Percentiles rank a stretch among this genome's conserved stretches.
Evolutionary conservation across 495 filamentous ascomycete species (phyloP).

Genomic region (Podospora pseudoanserina): DNA sequence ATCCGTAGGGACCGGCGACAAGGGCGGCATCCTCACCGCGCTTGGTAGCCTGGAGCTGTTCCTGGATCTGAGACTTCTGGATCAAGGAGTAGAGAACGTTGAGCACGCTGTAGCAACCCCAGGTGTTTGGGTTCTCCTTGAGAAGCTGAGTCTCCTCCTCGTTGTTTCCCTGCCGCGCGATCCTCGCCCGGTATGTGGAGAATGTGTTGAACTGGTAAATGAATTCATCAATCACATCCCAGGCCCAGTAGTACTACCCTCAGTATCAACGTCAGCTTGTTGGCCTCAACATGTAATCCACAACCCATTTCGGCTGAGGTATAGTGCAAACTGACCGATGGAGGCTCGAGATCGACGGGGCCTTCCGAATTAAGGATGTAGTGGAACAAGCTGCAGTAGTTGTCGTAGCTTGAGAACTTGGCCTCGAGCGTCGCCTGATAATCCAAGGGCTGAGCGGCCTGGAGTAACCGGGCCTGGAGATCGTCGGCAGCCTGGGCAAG

Average conservation of each 20-base stretch:
- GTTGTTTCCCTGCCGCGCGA: conserved; percentile 79
- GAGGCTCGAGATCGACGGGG: conserved; percentile 91
- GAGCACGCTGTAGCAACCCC: conserved; percentile 99
- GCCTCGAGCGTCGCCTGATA: conserved; percentile 90
- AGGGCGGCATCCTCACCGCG: conserved; percentile 79
- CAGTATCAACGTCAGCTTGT: not conserved
- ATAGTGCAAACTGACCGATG: conserved; percentile 64
- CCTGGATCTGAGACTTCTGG: conserved; percentile 93
- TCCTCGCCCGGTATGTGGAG: conserved; percentile 87
- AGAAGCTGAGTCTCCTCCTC: conserved; percentile 87
- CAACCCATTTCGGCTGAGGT: not conserved
- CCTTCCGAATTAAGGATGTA: conserved; percentile 98
- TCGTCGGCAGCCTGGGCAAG: conserved; percentile 63
- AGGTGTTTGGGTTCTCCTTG: conserved; percentile 94
- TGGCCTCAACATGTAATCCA: not conserved
- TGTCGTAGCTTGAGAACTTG: conserved; percentile 97
- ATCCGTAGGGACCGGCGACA: conserved; percentile 91
- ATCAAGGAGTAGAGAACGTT: conserved; percentile 99
- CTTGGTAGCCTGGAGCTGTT: conserved; percentile 93
- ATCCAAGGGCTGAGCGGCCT: conserved; percentile 90
- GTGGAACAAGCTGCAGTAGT: conserved; percentile 98
- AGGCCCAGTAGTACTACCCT: conserved; percentile 93
- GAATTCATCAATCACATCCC: conserved; percentile 99
- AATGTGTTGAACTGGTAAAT: conserved; percentile 99
- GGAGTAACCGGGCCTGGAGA: conserved; percentile 82